A percentile compares a stretch with the other conserved stretches of the same genome.
Evolutionary conservation across 768 basidiomycete genomes (phyloP).

Genomic region (Strobilomyces echinocephalus): DNA sequence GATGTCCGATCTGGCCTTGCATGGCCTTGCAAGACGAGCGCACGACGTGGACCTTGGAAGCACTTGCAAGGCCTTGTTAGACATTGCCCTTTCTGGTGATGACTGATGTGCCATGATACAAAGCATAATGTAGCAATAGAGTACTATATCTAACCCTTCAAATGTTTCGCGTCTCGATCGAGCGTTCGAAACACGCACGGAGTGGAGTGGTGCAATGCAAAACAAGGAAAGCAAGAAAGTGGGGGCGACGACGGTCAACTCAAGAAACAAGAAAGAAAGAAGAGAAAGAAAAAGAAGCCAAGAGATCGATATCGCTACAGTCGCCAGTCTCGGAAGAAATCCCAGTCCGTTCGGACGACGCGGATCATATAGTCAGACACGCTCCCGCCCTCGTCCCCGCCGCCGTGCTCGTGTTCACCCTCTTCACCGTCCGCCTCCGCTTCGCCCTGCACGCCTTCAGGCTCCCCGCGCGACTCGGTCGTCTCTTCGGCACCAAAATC

Average conservation of each 20-base stretch:
- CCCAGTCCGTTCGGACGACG: slow-evolving; percentile 56
- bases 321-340: slow-evolving; percentile 72
- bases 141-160: slow-evolving; percentile 2
- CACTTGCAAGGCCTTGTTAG: too few species aligned
- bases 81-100: too few species aligned
- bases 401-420: slow-evolving; percentile 32
- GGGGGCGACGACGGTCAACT: too few species aligned
- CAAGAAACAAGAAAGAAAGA: background rate
- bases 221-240: too few species aligned
- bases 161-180: background rate
- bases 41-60: too few species aligned
- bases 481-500: slow-evolving; percentile 62
- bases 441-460: slow-evolving; percentile 27
- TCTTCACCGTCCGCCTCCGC: slow-evolving; percentile 37
- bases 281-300: background rate
- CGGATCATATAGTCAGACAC: slow-evolving; percentile 82
- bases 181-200: background rate
- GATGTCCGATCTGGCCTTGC: too few species aligned
- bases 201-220: slow-evolving; percentile 7
- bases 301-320: slow-evolving; percentile 31
- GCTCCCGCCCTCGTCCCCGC: slow-evolving; percentile 62
- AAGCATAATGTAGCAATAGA: slow-evolving; percentile 17
- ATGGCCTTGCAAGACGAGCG: too few species aligned
- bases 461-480: slow-evolving; percentile 25
- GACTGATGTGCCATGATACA: background rate